These are phyloP conservation scores for Macrocybe gigantea DNA, from an alignment of 768 basidiomycete species.

Conservation along the genomic window DNA sequence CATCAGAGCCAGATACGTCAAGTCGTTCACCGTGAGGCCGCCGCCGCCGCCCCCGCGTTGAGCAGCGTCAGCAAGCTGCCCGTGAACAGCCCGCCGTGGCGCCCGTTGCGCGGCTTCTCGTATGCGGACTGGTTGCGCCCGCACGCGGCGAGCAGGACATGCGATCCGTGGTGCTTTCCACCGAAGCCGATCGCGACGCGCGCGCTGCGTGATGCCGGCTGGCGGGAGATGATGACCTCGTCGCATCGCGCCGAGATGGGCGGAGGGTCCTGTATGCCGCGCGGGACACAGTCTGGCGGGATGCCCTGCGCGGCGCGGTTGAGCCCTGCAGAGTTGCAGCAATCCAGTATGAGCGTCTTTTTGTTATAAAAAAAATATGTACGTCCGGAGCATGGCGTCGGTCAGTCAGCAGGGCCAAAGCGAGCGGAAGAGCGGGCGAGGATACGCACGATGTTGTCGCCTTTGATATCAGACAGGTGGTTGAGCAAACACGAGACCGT, in stretches of 20 bases:
- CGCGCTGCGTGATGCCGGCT: no score
- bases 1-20: constrained; percentile 5
- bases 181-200: background rate
- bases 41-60: no score
- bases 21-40: background rate
- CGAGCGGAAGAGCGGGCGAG: background rate
- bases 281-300: no score
- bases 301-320: background rate
- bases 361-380: background rate
- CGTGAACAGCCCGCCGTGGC: constrained; percentile 3
- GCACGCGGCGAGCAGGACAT: constrained; percentile 9
- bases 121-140: background rate
- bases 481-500: background rate
- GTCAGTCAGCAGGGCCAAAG: no score
- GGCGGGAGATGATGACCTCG: no score
- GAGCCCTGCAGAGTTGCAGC: background rate
- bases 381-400: no score
- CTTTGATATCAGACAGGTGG: background rate
- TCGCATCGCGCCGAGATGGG: no score
- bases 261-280: no score
- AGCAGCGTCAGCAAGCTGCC: background rate
- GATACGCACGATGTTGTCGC: constrained; percentile 7
- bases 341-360: constrained; percentile 9
- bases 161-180: background rate
- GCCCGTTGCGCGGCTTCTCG: background rate